A percentile compares a stretch with the other conserved stretches of the same genome.
These are phyloP conservation scores for Boletus tomentosulus DNA, from an alignment of 768 basidiomycete species.

Conservation along the genomic window DNA sequence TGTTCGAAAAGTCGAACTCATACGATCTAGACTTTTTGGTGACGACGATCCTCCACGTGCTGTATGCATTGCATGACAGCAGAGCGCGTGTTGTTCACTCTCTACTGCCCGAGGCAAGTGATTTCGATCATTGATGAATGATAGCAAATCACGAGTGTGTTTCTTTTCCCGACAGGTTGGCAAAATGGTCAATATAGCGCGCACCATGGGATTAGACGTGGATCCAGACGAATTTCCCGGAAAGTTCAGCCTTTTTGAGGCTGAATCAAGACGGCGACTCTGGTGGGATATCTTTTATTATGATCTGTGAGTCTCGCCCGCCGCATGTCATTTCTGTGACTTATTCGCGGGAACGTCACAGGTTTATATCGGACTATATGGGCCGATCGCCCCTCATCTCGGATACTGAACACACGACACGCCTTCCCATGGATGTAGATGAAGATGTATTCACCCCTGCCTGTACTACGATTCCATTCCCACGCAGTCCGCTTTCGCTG, in stretches of 20 bases:
- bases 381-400: constrained; percentile 59
- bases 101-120: constrained; percentile 26
- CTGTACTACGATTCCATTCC: constrained; percentile 42
- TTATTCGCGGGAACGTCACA: constrained; percentile 28
- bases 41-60: constrained; percentile 54
- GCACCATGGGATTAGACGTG: constrained; percentile 55
- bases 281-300: constrained; percentile 83
- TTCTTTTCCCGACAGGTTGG: constrained; percentile 42
- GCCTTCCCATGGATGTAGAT: constrained; percentile 53
- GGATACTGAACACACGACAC: constrained; percentile 51
- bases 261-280: constrained; percentile 49
- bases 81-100: constrained; percentile 38
- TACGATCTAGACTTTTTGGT: constrained; percentile 57
- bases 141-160: constrained; percentile 12
- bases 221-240: constrained; percentile 55
- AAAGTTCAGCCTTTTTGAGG: constrained; percentile 46
- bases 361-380: constrained; percentile 67
- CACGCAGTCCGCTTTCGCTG: constrained; percentile 25
- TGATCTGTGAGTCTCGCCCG: constrained; percentile 57
- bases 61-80: constrained; percentile 51
- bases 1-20: constrained; percentile 39
- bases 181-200: constrained; percentile 65
- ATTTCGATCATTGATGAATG: constrained; percentile 26
- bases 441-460: constrained; percentile 48
- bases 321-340: neutral